phyloP scores from a whole-genome alignment of 352 stramenopile species.

The Pythium rishiriense region DNA sequence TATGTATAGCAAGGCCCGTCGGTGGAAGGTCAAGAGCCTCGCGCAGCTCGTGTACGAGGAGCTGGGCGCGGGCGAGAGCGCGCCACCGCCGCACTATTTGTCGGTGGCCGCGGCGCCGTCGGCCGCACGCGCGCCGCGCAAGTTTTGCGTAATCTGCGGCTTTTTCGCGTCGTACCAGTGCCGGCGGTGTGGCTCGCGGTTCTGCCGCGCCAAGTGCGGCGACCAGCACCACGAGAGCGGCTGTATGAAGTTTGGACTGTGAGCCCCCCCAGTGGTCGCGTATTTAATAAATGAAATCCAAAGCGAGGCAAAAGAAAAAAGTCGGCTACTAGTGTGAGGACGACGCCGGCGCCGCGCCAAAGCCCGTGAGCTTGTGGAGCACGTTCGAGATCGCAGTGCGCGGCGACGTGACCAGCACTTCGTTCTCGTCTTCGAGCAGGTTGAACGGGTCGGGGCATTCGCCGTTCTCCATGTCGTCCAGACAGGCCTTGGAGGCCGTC shows the following conservation, averaged over 20 bases:
- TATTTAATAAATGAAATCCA: neutral
- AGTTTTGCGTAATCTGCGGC: conserved; percentile 87
- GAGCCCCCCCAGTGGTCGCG: conserved; percentile 2
- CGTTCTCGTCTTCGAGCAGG: conserved; percentile 58
- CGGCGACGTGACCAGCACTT: conserved; percentile 39
- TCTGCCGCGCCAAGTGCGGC: conserved; percentile 79
- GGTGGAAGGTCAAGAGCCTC: conserved; percentile 88
- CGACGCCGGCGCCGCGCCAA: neutral
- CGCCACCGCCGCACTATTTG: conserved; percentile 59
- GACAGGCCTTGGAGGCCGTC: conserved; percentile 42
- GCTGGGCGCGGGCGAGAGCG: conserved; percentile 19
- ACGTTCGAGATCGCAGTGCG: conserved; percentile 19
- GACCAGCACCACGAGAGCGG: conserved; percentile 90
- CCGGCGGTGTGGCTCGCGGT: conserved; percentile 73
- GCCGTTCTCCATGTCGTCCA: conserved; percentile 68
- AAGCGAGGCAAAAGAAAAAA: neutral
- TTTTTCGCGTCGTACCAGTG: conserved; percentile 83
- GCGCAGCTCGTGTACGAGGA: conserved; percentile 88
- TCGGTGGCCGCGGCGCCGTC: conserved; percentile 63
- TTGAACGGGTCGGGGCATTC: conserved; percentile 61
- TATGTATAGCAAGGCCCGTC: conserved; percentile 14
- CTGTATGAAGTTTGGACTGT: conserved; percentile 89
- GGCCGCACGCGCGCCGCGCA: conserved; percentile 48
- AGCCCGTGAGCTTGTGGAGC: conserved; percentile 16
- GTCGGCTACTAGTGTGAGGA: neutral